Evolutionary conservation across 2,329 filamentous ascomycete species (phyloP), one percentile per base, ranked within the genome.

Genomic region (Amauroascus niger): DNA sequence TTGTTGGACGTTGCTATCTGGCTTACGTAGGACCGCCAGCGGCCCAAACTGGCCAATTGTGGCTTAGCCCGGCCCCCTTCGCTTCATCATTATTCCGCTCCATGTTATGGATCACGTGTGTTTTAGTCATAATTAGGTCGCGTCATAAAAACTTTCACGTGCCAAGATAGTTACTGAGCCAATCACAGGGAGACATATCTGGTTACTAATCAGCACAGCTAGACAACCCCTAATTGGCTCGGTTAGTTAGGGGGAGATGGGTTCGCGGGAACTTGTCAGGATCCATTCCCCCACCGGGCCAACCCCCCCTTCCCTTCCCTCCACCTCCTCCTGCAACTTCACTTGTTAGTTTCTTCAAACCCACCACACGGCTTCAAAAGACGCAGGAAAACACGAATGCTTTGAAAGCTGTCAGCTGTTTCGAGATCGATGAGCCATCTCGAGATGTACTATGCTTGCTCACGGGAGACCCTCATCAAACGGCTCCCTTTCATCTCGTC

Each of bases 11-110:
- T n/a, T n/a, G n/a, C n/a, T n/a, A 30, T 4, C 26, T 9, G 33
- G 49, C 49, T 51, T 51, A 51, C 49, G 49, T 51, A 33, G 35
- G 18, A 20, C 14, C 26, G 9, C 26, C 26, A n/a, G 5, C 26
- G 9, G 39, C n/a, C 26, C 49, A 28, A 39, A 24, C 13, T 1
- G 11, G 11, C 49, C 26, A n/a, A 43, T 44, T 44, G 30, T 16
- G 49, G 49, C 39, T 51, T 51, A 51, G 49, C 37, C 16, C 24
- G 8, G 11, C n/a, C 2, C n/a, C 24, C 24, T 13, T 39, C 30
- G 46, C 28, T 6, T n/a, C 13, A 37, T 2, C 37, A 37, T 24
- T 49, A 1, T 24, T 24, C 46, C 26, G 9, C 9, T 30, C 26
- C 26, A 9, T 4, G 5, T 30, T 30, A 30, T 30, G 9, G 4